phyloP scores from a whole-genome alignment of 768 basidiomycete genomes.

The Boletus patriciae region DNA sequence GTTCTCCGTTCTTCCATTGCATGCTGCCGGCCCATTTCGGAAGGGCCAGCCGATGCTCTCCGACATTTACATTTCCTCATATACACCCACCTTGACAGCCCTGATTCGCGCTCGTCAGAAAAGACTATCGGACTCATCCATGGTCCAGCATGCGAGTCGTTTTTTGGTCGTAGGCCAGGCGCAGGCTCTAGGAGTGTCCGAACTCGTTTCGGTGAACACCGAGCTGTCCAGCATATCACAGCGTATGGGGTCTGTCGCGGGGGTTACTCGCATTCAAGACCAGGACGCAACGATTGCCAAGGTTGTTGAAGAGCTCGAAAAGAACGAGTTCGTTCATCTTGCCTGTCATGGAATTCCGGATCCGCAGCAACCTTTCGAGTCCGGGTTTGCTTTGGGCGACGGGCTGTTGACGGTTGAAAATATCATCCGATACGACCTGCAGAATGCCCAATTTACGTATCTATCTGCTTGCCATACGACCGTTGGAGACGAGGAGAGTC shows the following conservation, averaged over 20 bases:
- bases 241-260: background rate
- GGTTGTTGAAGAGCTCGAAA: background rate
- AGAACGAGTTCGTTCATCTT: conserved; percentile 5
- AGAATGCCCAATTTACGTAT: conserved; percentile 10
- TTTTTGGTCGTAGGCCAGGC: conserved; percentile 8
- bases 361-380: conserved; percentile 15
- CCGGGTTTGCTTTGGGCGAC: conserved; percentile 9
- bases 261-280: background rate
- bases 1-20: background rate
- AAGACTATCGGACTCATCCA: background rate
- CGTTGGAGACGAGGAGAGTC: background rate
- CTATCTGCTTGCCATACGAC: conserved; percentile 27
- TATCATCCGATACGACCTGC: conserved; percentile 8
- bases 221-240: background rate
- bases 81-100: conserved; percentile 5
- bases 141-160: background rate
- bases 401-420: background rate
- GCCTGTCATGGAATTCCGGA: conserved; percentile 25
- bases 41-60: background rate
- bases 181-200: background rate
- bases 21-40: background rate
- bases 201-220: background rate
- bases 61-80: conserved; percentile 2
- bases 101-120: background rate
- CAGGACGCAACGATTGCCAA: background rate